Evolutionary conservation across 306 rosid species (phyloP).

Genomic region (Castanospermum australe): DNA sequence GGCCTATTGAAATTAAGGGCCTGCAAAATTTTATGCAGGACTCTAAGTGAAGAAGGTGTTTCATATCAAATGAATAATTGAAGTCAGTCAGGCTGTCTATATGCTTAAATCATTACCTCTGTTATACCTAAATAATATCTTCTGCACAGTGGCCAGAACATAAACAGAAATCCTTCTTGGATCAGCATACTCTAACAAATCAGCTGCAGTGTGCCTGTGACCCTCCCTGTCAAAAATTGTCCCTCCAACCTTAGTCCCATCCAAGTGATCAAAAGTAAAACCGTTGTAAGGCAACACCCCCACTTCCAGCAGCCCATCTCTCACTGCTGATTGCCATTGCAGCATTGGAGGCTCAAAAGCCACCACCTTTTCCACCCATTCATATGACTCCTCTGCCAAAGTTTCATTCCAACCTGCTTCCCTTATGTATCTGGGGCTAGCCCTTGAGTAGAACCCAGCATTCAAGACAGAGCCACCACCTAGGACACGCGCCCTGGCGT

Average conservation of each 20-base stretch:
- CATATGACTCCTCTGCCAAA: conserved; percentile 45
- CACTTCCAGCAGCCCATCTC: conserved; percentile 53
- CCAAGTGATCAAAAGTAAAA: conserved; percentile 53
- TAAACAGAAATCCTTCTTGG: conserved; percentile 55
- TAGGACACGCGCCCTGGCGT: conserved; percentile 49
- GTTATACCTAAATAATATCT: conserved; percentile 45
- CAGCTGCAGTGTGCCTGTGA: conserved; percentile 70
- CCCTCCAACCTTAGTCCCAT: conserved; percentile 77
- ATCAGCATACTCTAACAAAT: conserved; percentile 65
- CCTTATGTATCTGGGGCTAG: conserved; percentile 35
- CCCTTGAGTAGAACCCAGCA: conserved; percentile 68
- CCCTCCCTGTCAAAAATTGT: conserved; percentile 61
- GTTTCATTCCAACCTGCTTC: conserved; percentile 50
- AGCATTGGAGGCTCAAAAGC: conserved; percentile 48
- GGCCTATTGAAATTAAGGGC: too few relatives aligned
- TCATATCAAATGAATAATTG: not conserved
- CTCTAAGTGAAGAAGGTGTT: not conserved
- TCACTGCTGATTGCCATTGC: conserved; percentile 71
- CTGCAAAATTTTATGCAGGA: too few relatives aligned
- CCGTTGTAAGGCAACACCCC: conserved; percentile 71
- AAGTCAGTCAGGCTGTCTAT: not conserved
- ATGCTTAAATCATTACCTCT: conserved; percentile 32
- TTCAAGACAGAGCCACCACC: conserved; percentile 76
- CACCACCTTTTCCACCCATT: conserved; percentile 67
- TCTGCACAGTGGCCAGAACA: conserved; percentile 66